A percentile compares a stretch with the other conserved stretches of the same genome.
These are phyloP conservation scores for Aspergillus brunneoviolaceus DNA, from an alignment of 2,329 filamentous ascomycete genomes.

Conservation along the genomic window DNA sequence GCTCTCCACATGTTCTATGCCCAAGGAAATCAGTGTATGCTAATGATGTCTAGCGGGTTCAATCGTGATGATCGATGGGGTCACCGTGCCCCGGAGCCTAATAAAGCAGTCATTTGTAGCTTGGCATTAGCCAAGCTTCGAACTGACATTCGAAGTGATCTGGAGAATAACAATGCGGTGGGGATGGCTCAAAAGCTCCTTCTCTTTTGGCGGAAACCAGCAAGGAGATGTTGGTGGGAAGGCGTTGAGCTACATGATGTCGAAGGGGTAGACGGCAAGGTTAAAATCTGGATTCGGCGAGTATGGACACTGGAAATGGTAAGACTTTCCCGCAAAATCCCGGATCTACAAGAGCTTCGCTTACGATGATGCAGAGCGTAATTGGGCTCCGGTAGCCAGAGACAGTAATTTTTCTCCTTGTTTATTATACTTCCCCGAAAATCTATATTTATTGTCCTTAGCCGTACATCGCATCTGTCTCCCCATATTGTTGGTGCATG, in stretches of 20 bases:
- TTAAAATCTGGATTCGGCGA: conserved; percentile 97
- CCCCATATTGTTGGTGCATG: conserved; percentile 10
- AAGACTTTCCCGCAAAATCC: conserved; percentile 24
- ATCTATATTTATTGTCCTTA: conserved; percentile 18
- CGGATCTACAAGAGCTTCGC: conserved; percentile 4
- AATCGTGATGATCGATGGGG: conserved; percentile 95
- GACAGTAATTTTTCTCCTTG: conserved; percentile 17
- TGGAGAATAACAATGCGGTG: conserved; percentile 73
- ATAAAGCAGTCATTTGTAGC: conserved; percentile 98
- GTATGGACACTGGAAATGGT: conserved; percentile 99
- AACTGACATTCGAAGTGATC: conserved; percentile 80
- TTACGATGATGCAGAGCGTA: conserved; percentile 61
- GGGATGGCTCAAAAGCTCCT: conserved; percentile 98
- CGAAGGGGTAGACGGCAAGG: conserved; percentile 82
- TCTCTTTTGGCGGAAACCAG: conserved; percentile 97
- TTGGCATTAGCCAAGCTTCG: conserved; percentile 88
- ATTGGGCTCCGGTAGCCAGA: conserved; percentile 67
- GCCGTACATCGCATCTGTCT: conserved; percentile 16
- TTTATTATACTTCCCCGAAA: conserved; percentile 22
- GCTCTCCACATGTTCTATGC: conserved; percentile 27
- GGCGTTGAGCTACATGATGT: conserved; percentile 88
- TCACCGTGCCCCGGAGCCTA: conserved; percentile 93
- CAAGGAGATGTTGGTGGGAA: conserved; percentile 97
- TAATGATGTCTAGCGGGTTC: conserved; percentile 68
- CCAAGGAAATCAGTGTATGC: neutral